These are phyloP conservation scores for Nemophila menziesii DNA, from an alignment of 257 asterid species.

Conservation along the genomic window DNA sequence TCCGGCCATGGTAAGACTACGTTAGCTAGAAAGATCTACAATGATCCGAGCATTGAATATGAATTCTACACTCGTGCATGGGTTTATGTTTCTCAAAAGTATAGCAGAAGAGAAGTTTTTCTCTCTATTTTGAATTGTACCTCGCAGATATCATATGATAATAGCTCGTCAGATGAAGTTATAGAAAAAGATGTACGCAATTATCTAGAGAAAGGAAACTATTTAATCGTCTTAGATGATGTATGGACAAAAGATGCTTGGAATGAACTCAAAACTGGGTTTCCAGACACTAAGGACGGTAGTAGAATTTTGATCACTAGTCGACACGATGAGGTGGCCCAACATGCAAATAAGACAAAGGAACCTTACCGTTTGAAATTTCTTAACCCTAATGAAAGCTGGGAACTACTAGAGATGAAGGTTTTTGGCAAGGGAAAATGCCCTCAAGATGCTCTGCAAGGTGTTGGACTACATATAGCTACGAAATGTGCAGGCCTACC, in stretches of 20 bases:
- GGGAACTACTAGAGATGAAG: slow-evolving; percentile 29
- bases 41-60: slow-evolving; percentile 4
- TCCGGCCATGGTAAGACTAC: slow-evolving; percentile 14
- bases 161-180: neutral
- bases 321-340: slow-evolving; percentile 21
- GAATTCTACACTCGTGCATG: slow-evolving; percentile 5
- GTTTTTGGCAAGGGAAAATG: slow-evolving; percentile 17
- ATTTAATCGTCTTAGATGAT: slow-evolving; percentile 36
- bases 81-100: slow-evolving; percentile 20
- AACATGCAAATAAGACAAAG: slow-evolving; percentile 9
- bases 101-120: slow-evolving; percentile 12
- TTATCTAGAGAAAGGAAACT: slow-evolving; percentile 12
- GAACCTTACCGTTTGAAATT: slow-evolving; percentile 21
- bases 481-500: slow-evolving; percentile 32
- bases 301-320: slow-evolving; percentile 39
- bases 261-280: slow-evolving; percentile 11
- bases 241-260: slow-evolving; percentile 31
- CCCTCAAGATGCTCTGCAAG: slow-evolving; percentile 12
- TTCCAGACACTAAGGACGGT: slow-evolving; percentile 15
- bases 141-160: slow-evolving; percentile 6
- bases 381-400: slow-evolving; percentile 18
- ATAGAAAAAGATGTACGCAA: slow-evolving; percentile 2
- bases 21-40: slow-evolving; percentile 6
- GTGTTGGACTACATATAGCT: slow-evolving; percentile 19
- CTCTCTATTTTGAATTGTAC: slow-evolving; percentile 13